A percentile compares a stretch with the other conserved stretches of the same genome.
These are phyloP conservation scores for Blastomyces gilchristii DNA, from an alignment of 2,329 filamentous ascomycete genomes.

Conservation along the genomic window DNA sequence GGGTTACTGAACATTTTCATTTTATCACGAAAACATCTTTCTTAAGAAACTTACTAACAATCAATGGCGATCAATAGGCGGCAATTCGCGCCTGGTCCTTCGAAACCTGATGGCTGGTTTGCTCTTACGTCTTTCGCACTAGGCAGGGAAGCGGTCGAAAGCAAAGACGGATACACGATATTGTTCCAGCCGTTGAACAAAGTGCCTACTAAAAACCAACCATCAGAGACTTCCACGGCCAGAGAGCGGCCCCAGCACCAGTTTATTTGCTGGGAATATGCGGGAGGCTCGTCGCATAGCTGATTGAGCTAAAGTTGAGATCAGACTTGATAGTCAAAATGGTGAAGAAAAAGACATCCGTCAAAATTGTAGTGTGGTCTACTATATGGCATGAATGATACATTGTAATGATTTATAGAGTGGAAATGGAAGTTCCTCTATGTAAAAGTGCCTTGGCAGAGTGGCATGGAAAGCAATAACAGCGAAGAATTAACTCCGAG, in stretches of 20 bases:
- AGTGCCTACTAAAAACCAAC: constrained; percentile 7
- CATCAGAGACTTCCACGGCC: neutral
- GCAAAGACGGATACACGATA: constrained; percentile 33
- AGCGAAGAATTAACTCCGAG: neutral
- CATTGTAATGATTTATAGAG: neutral
- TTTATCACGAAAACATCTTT: neutral
- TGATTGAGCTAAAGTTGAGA: neutral
- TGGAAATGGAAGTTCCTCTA: neutral
- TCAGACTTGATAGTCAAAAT: too few species aligned
- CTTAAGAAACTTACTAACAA: neutral
- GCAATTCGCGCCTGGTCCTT: constrained; percentile 6
- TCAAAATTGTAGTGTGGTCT: too few species aligned
- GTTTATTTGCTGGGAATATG: constrained; percentile 33
- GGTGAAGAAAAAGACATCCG: neutral
- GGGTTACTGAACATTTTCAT: neutral
- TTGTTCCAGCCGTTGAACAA: constrained; percentile 11
- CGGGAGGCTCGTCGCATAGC: constrained; percentile 21
- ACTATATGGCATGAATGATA: neutral
- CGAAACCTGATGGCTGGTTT: constrained; percentile 24
- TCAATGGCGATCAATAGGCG: neutral
- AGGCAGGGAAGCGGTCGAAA: constrained; percentile 29
- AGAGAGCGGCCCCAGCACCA: constrained; percentile 7
- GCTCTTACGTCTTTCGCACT: constrained; percentile 26
- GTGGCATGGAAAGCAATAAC: neutral
- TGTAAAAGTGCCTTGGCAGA: neutral